phyloP scores from a whole-genome alignment of 805 yeast species.

The Metschnikowia vanudenii region DNA sequence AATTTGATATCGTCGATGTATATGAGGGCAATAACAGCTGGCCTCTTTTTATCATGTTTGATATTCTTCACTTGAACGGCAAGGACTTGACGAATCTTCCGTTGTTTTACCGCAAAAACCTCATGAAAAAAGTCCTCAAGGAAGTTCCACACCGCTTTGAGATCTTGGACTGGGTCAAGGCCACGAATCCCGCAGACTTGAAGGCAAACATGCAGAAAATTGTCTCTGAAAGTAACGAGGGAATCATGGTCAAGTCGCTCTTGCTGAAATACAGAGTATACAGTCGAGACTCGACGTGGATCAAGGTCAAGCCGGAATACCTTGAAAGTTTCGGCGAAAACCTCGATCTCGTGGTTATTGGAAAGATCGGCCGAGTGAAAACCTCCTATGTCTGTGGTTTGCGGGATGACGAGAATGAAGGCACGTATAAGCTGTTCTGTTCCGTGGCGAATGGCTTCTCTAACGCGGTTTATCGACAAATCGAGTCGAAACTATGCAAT shows the following conservation, averaged over 20 bases:
- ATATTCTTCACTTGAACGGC: constrained; percentile 70
- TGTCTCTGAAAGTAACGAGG: constrained; percentile 69
- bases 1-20: constrained; percentile 25
- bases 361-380: constrained; percentile 71
- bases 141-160: constrained; percentile 52
- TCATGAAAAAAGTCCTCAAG: constrained; percentile 45
- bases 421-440: constrained; percentile 64
- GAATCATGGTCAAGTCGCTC: constrained; percentile 71
- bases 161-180: constrained; percentile 41
- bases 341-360: constrained; percentile 74
- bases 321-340: constrained; percentile 83
- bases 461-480: constrained; percentile 54
- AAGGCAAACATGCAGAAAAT: constrained; percentile 54
- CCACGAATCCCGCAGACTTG: constrained; percentile 51
- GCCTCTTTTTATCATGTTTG: constrained; percentile 69
- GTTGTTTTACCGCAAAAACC: constrained; percentile 53
- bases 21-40: constrained; percentile 31
- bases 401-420: constrained; percentile 40
- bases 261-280: constrained; percentile 58
- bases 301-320: constrained; percentile 90
- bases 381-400: constrained; percentile 75
- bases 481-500: constrained; percentile 55
- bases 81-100: constrained; percentile 53
- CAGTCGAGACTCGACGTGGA: constrained; percentile 67
- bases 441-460: constrained; percentile 84